A percentile compares a stretch with the other conserved stretches of the same genome.
Conservation (phyloP, 2,329 filamentous ascomycete genomes). For the Monilinia laxa region DNA sequence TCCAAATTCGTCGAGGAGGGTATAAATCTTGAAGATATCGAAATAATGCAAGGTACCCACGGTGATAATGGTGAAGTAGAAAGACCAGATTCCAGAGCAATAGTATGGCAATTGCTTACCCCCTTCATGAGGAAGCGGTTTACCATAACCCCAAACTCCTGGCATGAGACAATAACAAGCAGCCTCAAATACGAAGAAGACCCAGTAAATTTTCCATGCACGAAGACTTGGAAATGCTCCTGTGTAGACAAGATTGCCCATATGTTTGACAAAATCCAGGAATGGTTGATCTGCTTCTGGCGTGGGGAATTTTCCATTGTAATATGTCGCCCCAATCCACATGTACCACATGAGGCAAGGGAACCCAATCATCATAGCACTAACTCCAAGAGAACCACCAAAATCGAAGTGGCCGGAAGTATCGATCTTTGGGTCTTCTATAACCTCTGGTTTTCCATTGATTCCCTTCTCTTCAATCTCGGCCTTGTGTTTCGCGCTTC, state of each 20-base stretch:
- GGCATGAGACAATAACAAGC: conserved; percentile 82
- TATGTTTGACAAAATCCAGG: conserved; percentile 67
- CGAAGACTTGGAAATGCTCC: conserved; percentile 79
- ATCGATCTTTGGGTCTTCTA: conserved; percentile 62
- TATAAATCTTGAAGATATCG: conserved; percentile 85
- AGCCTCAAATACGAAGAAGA: conserved; percentile 82
- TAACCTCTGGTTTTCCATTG: conserved; percentile 59
- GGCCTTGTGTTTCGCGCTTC: conserved; percentile 23
- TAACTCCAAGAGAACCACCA: conserved; percentile 78
- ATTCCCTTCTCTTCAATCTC: conserved; percentile 26
- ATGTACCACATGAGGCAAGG: conserved; percentile 98
- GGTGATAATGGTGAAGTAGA: conserved; percentile 79
- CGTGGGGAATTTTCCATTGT: conserved; percentile 76
- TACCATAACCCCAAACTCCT: conserved; percentile 83
- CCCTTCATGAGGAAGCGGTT: conserved; percentile 77
- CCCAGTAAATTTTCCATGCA: conserved; percentile 94
- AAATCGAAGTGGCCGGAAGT: conserved; percentile 73
- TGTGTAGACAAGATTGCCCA: conserved; percentile 72
- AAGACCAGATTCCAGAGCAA: conserved; percentile 84
- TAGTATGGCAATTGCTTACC: conserved; percentile 91
- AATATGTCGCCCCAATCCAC: conserved; percentile 95
- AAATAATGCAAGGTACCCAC: conserved; percentile 74
- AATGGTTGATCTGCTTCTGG: conserved; percentile 65
- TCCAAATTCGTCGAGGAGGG: conserved; percentile 91
- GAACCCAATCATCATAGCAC: conserved; percentile 86